These are phyloP conservation scores for Sporothrix protearum DNA, from an alignment of 2,329 filamentous ascomycete genomes.

Conservation along the genomic window DNA sequence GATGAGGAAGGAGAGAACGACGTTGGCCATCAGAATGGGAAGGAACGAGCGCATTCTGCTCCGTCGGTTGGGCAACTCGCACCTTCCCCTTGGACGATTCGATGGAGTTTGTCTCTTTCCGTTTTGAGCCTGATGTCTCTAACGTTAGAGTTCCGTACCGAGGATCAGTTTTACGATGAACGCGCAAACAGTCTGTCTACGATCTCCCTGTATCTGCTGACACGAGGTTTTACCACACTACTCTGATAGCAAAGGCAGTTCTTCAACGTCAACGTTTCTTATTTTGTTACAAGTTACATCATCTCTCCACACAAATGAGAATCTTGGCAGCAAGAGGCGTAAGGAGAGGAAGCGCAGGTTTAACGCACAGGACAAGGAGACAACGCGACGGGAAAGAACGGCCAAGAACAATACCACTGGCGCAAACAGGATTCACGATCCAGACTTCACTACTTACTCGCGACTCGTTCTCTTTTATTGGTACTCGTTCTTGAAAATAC, in stretches of 20 bases:
- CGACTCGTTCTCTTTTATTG: not conserved
- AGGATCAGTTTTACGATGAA: constrained; percentile 13
- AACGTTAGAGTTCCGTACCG: not conserved
- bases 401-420: not conserved
- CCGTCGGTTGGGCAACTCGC: not conserved
- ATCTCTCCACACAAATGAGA: not conserved
- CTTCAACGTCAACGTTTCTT: no score
- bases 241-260: not conserved
- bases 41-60: not conserved
- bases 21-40: not conserved
- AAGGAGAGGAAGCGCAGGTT: not conserved
- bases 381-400: not conserved
- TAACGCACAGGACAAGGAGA: not conserved
- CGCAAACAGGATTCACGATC: not conserved
- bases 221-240: not conserved
- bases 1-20: not conserved
- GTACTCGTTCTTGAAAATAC: not conserved
- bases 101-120: not conserved
- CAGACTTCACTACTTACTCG: not conserved
- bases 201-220: not conserved
- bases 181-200: not conserved
- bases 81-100: not conserved
- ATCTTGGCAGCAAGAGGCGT: not conserved
- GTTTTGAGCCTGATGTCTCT: not conserved
- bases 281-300: not conserved